Evolutionary conservation across 2,329 filamentous ascomycete genomes (phyloP).

Genomic region (Helotiales sp.): DNA sequence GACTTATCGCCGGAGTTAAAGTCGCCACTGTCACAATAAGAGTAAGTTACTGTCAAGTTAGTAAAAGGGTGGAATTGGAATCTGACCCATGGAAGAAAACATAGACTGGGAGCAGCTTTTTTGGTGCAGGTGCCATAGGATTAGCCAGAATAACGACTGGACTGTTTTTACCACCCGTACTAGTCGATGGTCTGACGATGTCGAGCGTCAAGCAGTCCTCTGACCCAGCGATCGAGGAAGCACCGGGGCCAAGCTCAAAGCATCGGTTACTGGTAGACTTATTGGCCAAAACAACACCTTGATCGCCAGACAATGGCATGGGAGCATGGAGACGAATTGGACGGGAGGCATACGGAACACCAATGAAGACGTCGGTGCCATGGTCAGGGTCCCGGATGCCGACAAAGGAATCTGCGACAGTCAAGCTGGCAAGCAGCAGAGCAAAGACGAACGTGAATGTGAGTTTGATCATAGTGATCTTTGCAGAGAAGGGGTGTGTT

Average conservation of each 20-base stretch:
- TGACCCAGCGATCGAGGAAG: slow-evolving; percentile 7
- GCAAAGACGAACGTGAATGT: neutral
- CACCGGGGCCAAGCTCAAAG: slow-evolving; percentile 7
- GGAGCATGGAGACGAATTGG: slow-evolving; percentile 24
- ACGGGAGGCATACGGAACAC: slow-evolving; percentile 26
- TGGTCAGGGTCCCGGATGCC: slow-evolving; percentile 5
- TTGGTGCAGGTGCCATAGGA: neutral
- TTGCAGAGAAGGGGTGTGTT: neutral
- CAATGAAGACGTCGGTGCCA: slow-evolving; percentile 36
- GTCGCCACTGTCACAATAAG: slow-evolving; percentile 50
- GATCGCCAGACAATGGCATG: neutral
- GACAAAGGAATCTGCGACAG: neutral
- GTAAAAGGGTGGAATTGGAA: neutral
- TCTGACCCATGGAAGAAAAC: slow-evolving; percentile 65
- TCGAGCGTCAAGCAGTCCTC: slow-evolving; percentile 48
- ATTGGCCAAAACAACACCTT: slow-evolving; percentile 18
- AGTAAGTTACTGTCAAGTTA: neutral
- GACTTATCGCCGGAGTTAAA: slow-evolving; percentile 41
- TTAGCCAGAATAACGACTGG: neutral
- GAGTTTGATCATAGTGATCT: neutral
- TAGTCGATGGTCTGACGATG: slow-evolving; percentile 43
- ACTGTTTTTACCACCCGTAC: neutral
- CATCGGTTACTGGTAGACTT: slow-evolving; percentile 30
- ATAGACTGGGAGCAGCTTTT: slow-evolving; percentile 50
- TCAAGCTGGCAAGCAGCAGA: neutral